These are phyloP conservation scores for Penicillium glabrum DNA, from an alignment of 2,329 filamentous ascomycete species.

Conservation along the genomic window DNA sequence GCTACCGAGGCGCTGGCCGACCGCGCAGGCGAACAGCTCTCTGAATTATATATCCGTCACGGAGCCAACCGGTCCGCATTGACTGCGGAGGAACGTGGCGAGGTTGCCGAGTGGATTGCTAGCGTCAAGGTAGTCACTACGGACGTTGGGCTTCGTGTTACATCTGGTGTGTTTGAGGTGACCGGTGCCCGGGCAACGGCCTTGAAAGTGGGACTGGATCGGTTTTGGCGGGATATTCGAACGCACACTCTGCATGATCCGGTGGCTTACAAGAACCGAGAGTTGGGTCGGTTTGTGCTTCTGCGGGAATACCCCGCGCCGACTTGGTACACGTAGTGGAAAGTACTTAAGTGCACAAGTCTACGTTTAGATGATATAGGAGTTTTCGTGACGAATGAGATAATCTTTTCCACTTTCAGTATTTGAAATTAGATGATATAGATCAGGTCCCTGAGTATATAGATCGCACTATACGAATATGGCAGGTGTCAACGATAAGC, in stretches of 20 bases:
- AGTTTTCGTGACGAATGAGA: not conserved
- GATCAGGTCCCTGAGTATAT: not conserved
- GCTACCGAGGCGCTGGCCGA: slow-evolving; percentile 62
- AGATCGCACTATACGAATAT: not conserved
- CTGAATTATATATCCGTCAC: slow-evolving; percentile 49
- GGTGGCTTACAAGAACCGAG: slow-evolving; percentile 65
- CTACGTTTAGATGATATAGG: not conserved
- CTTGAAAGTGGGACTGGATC: slow-evolving; percentile 60
- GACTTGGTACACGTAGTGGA: slow-evolving; percentile 59
- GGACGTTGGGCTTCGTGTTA: slow-evolving; percentile 59
- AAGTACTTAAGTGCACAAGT: too few relatives aligned
- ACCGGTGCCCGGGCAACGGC: slow-evolving; percentile 61
- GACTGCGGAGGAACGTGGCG: slow-evolving; percentile 56
- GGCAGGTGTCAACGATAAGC: not conserved
- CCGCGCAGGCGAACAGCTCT: slow-evolving; percentile 52
- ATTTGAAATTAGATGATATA: not conserved
- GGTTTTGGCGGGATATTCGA: slow-evolving; percentile 66
- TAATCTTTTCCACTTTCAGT: not conserved
- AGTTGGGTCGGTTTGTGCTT: slow-evolving; percentile 59
- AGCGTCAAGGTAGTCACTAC: slow-evolving; percentile 64
- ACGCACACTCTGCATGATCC: slow-evolving; percentile 68
- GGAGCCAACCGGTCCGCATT: slow-evolving; percentile 43
- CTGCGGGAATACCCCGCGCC: slow-evolving; percentile 58
- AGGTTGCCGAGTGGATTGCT: slow-evolving; percentile 63
- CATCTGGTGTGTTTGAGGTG: slow-evolving; percentile 63